phyloP scores from a whole-genome alignment of 768 basidiomycete genomes.

The Erythrobasidium yunnanense region DNA sequence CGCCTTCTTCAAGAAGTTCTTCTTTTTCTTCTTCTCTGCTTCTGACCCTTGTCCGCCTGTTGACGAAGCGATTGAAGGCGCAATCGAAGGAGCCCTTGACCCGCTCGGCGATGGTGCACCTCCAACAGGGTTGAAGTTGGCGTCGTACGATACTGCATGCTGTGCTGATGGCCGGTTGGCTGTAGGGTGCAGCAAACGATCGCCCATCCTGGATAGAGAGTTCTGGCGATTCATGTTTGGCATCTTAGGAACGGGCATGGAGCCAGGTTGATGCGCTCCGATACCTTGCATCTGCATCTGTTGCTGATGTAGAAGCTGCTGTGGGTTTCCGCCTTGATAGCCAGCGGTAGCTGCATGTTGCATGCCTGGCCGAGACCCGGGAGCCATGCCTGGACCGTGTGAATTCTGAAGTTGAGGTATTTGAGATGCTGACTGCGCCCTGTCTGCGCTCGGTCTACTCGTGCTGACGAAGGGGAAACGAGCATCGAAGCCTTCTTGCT shows the following conservation, averaged over 20 bases:
- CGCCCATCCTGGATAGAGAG: background rate
- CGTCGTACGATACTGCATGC: constrained; percentile 16
- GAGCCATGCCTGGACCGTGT: background rate
- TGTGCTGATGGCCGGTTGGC: background rate
- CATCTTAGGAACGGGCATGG: background rate
- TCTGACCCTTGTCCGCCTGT: background rate
- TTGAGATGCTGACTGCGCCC: background rate
- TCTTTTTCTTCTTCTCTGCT: constrained; percentile 21
- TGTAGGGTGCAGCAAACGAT: background rate
- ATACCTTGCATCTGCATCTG: background rate
- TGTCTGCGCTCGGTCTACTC: constrained; percentile 6
- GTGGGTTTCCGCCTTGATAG: background rate
- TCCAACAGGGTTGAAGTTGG: constrained; percentile 21
- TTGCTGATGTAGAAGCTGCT: background rate
- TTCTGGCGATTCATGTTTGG: background rate
- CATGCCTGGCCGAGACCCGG: background rate
- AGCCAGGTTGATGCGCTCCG: background rate
- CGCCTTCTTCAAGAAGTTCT: constrained; percentile 20
- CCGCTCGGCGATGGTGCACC: background rate
- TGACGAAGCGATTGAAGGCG: constrained; percentile 6
- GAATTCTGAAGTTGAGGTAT: background rate
- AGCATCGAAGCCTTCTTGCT: constrained; percentile 17
- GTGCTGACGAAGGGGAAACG: constrained; percentile 17
- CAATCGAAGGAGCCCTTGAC: constrained; percentile 11
- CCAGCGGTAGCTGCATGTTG: background rate